These are phyloP conservation scores for Eryngium alpinum DNA, from an alignment of 140 eudicot genomes.

Conservation along the genomic window DNA sequence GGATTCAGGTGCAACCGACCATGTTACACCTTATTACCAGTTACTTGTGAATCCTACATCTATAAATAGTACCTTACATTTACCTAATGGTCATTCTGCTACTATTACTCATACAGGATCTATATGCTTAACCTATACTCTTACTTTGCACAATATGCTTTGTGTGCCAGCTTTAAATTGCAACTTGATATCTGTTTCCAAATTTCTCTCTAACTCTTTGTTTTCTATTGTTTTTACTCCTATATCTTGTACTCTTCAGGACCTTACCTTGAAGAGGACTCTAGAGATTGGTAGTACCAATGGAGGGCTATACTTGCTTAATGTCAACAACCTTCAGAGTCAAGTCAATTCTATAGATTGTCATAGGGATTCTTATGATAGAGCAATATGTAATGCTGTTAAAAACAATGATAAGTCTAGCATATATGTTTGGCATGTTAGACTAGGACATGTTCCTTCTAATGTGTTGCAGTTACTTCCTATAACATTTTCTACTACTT, in stretches of 20 bases:
- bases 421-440: not conserved
- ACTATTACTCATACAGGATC: not conserved
- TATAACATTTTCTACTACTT: not conserved
- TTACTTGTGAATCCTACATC: not conserved
- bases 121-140: not conserved
- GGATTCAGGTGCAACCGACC: not conserved
- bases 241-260: not conserved
- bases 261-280: not conserved
- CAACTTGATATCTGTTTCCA: not conserved
- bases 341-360: not conserved
- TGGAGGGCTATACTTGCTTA: too few relatives aligned
- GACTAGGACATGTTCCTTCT: not conserved
- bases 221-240: not conserved
- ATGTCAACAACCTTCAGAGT: too few relatives aligned
- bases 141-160: not conserved
- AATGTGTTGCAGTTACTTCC: not conserved
- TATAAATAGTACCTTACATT: not conserved
- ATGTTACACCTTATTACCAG: not conserved
- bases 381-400: not conserved
- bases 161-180: not conserved
- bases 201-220: not conserved
- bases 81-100: not conserved
- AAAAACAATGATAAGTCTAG: not conserved
- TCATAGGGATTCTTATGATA: rapidly evolving
- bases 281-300: too few relatives aligned